Evolutionary conservation across 2,329 filamentous ascomycete species (phyloP), one percentile per base, ranked within the genome.

Genomic region (Fonsecaea pedrosoi): DNA sequence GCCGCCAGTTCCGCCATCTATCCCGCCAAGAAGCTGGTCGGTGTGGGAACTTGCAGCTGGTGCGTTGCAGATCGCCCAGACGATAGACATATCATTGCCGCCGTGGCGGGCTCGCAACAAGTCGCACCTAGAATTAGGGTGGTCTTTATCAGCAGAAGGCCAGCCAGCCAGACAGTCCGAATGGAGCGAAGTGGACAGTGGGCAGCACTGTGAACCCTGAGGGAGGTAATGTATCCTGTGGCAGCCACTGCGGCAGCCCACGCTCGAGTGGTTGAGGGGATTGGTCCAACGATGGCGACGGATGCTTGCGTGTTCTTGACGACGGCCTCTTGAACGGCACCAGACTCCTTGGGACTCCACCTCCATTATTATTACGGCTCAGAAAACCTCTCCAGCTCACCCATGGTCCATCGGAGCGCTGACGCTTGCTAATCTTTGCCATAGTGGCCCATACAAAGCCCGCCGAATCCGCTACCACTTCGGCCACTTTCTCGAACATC

Each of bases 221-320:
- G 59, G 18, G 48, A 45, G 25, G 38, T 15, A 50, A 55, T 54
- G 60, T 60, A 54, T 56, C 59, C 54, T 66, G 63, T 69, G 63
- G 63, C 67, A 66, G 63, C 67, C 67, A 64, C 63, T 64, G 67
- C 67, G 63, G 63, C 67, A 69, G 67, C 63, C 67, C 40, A 69
- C 67, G 64, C 34, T 48, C 60, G 54, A 61, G 50, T 38, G 30
- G 60, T 54, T 55, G 59, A 57, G 50, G 45, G 67, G 67, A 69
- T 69, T 69, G 67, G 64, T 64, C 35, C 56, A 62, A 64, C 59
- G 67, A 57, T 59, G 64, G 64, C 63, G 61, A 54, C 62, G 63
- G 54, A 69, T 66, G 67, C 48, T 55, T 53, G 54, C 54, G 50
- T 64, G 54, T 60, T 69, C 60, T 65, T 64, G 56, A 64, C 63